phyloP scores from a whole-genome alignment of 805 yeast species.

The Nakazawaea ambrosiae region DNA sequence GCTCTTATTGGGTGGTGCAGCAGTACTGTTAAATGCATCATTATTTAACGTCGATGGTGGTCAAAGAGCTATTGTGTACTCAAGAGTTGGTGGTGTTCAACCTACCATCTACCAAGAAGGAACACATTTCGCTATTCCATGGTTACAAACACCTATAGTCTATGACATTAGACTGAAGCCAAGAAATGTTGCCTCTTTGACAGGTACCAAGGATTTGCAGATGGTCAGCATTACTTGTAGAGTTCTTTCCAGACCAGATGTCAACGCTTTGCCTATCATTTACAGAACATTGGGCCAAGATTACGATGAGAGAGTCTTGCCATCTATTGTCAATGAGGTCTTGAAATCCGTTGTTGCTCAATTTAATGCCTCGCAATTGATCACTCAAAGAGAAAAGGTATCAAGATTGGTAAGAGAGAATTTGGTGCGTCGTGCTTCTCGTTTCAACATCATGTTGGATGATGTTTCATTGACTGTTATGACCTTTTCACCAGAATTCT shows the following conservation, averaged over 20 bases:
- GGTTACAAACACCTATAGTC: constrained; percentile 88
- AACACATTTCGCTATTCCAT: constrained; percentile 89
- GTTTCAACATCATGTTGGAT: constrained; percentile 81
- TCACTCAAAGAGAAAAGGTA: constrained; percentile 98
- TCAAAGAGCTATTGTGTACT: constrained; percentile 92
- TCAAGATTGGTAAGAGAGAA: constrained; percentile 87
- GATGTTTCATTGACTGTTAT: constrained; percentile 95
- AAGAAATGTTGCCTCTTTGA: constrained; percentile 88
- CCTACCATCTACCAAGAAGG: constrained; percentile 85
- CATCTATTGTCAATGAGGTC: constrained; percentile 97
- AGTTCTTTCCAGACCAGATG: constrained; percentile 86
- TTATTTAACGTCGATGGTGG: constrained; percentile 95
- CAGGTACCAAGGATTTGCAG: constrained; percentile 97
- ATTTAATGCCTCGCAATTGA: constrained; percentile 95
- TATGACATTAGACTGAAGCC: constrained; percentile 98
- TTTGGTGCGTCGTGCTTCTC: constrained; percentile 83
- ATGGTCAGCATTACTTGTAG: constrained; percentile 99
- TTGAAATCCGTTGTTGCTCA: constrained; percentile 96
- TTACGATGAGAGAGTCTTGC: constrained; percentile 94
- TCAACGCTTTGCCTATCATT: constrained; percentile 70
- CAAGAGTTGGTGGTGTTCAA: constrained; percentile 79
- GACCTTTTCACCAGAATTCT: constrained; percentile 97
- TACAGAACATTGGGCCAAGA: constrained; percentile 91
- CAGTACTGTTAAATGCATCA: constrained; percentile 44
- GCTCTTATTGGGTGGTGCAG: constrained; percentile 50